Evolutionary conservation across 441 rosid genomes (phyloP), one percentile per base, ranked within the genome.

Genomic region (Eutrema salsugineum): DNA sequence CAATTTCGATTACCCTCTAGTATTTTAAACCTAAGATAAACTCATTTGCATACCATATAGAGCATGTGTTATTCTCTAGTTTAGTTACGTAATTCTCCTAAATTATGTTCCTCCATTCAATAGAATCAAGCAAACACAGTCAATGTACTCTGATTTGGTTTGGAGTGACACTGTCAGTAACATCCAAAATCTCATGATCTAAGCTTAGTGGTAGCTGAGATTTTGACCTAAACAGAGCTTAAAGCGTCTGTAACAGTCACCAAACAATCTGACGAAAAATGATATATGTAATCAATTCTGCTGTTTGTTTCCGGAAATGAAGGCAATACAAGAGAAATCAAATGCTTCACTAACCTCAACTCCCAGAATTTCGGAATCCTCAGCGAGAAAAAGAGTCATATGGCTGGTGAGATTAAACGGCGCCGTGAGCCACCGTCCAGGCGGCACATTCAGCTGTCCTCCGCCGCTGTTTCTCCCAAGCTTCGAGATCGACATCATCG

Each of bases 401-500:
- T 89, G 92, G 68, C 99, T 95, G 6, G 98, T 91, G 38, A 93
- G 91, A 81, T 95, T 95, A 80, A 95, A 95, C 54, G 99, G 99
- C 12, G 93, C 95, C 56, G 99, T 91, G 1, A 95, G 87, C 99
- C 99, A 95, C 64, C 78, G 83, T 33, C 98, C 97, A 1, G 95
- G 87, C 19, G 92, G 92, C 72, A 95, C 95, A 79, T 91, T 93
- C 44, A 95, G 88, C 91, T 93, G 97, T 11, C 90, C 97, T 5
- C 96, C 96, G 8, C 97, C 98, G 11, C 97, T 92, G 42, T 71
- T 79, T 77, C 71, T 82, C 54, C 72, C 84, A 12, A 89, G 82
- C 91, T 88, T 88, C 47, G 97, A 87, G 70, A 95, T 93, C n/a
- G 87, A 85, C 55, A 33, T 58, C 64, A 95, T 76, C 11, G 97